A percentile compares a stretch with the other conserved stretches of the same genome.
Evolutionary conservation across 2,329 filamentous ascomycete genomes (phyloP).

Genomic region (Beauveria pseudobassiana): DNA sequence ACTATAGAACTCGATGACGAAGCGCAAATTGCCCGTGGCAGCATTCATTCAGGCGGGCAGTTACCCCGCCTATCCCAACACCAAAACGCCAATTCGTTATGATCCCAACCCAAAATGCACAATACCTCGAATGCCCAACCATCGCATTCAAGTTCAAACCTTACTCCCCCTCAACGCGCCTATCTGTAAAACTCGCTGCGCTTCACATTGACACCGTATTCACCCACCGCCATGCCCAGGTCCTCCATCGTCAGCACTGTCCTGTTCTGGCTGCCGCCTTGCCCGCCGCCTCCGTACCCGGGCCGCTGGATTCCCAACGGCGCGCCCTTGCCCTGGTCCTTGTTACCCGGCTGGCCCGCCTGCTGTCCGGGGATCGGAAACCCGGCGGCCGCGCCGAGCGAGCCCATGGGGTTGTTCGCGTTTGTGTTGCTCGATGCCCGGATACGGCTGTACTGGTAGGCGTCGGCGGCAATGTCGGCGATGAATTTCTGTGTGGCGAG

Average conservation of each 20-base stretch:
- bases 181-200: constrained; percentile 92
- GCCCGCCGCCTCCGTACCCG: constrained; percentile 80
- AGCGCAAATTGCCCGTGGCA: not conserved
- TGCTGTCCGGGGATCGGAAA: constrained; percentile 59
- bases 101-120: constrained; percentile 7
- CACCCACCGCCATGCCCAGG: constrained; percentile 91
- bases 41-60: not conserved
- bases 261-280: constrained; percentile 79
- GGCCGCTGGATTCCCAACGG: constrained; percentile 68
- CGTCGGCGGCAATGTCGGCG: constrained; percentile 92
- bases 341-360: constrained; percentile 46
- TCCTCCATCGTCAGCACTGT: constrained; percentile 99
- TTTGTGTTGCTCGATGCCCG: constrained; percentile 82
- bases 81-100: constrained; percentile 16
- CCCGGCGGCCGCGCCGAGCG: constrained; percentile 66
- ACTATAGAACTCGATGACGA: not conserved
- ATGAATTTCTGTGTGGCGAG: constrained; percentile 99
- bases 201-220: constrained; percentile 98
- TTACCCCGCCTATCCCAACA: not conserved
- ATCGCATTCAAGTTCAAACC: not conserved
- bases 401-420: constrained; percentile 86
- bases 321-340: constrained; percentile 50
- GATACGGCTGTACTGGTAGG: constrained; percentile 96
- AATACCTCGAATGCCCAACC: constrained; percentile 1
- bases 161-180: not conserved